A percentile compares a stretch with the other conserved stretches of the same genome.
These are phyloP conservation scores for Yamadazyma kanchanaburiensis DNA, from an alignment of 1,139 yeast genomes.

Conservation along the genomic window DNA sequence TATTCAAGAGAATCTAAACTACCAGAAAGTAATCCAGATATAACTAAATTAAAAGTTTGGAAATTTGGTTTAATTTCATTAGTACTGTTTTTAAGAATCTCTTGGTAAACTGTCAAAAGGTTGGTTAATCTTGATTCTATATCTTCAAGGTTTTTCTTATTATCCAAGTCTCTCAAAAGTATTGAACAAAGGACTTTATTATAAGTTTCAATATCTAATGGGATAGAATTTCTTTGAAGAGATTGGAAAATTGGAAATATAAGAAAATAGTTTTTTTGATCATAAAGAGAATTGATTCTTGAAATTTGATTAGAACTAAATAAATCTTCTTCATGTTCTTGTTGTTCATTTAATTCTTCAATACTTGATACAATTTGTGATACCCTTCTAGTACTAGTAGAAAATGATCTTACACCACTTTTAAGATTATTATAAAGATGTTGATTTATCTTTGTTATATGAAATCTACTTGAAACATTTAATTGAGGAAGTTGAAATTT, in stretches of 20 bases:
- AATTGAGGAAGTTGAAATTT: conserved; percentile 3
- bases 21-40: conserved; percentile 49
- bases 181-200: conserved; percentile 38
- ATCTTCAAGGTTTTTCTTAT: conserved; percentile 19
- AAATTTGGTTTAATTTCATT: conserved; percentile 48
- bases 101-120: conserved; percentile 65
- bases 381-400: conserved; percentile 3
- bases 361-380: background rate
- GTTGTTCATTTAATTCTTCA: background rate
- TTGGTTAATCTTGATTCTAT: conserved; percentile 49
- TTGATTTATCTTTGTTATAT: conserved; percentile 28
- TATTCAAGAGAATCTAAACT: conserved; percentile 27
- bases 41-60: conserved; percentile 51
- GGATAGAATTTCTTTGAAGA: conserved; percentile 30
- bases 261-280: conserved; percentile 24
- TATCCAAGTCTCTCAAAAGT: conserved; percentile 25
- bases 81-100: conserved; percentile 34
- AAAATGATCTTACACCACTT: conserved; percentile 9
- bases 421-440: conserved; percentile 24
- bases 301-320: conserved; percentile 3
- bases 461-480: conserved; percentile 18
- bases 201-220: conserved; percentile 31
- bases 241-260: conserved; percentile 45
- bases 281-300: conserved; percentile 5
- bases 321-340: conserved; percentile 4